Percentiles rank a stretch among this genome's conserved stretches.
Evolutionary conservation across 345 rosid species (phyloP).

Genomic region (Anacardium occidentale): DNA sequence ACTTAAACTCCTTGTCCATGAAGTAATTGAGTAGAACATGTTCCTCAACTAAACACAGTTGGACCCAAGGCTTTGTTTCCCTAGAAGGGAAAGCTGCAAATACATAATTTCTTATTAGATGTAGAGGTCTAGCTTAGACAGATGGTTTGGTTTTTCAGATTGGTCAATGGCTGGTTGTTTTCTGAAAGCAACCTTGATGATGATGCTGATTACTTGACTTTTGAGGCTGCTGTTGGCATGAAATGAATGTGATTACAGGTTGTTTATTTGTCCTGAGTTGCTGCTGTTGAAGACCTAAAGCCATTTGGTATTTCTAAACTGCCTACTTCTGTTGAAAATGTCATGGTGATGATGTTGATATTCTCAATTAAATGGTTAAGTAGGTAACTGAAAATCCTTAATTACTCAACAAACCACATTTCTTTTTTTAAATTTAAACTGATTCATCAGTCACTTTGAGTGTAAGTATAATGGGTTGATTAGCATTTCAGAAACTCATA

Average conservation of each 20-base stretch:
- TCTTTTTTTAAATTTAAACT: no score
- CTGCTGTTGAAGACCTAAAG: not conserved
- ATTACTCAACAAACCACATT: slow-evolving; percentile 9
- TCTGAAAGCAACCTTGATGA: not conserved
- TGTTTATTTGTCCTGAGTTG: not conserved
- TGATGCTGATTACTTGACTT: not conserved
- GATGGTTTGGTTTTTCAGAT: not conserved
- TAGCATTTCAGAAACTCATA: not conserved
- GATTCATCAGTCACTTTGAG: not conserved
- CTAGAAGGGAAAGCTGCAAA: not conserved
- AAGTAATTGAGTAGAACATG: slow-evolving; percentile 3
- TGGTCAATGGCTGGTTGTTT: not conserved
- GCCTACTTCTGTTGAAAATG: not conserved
- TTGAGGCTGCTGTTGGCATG: not conserved
- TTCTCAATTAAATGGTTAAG: not conserved
- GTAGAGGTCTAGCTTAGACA: not conserved
- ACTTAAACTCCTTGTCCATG: not conserved
- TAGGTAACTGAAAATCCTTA: slow-evolving; percentile 9
- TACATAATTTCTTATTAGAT: not conserved
- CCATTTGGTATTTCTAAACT: not conserved
- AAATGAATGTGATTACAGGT: not conserved
- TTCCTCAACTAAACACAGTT: not conserved
- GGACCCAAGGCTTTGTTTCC: not conserved
- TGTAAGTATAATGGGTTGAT: not conserved
- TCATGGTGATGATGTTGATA: no score